Base-by-base conservation (phyloP, 176 grass and related monocot genomes). In the Metroxylon sagu region DNA sequence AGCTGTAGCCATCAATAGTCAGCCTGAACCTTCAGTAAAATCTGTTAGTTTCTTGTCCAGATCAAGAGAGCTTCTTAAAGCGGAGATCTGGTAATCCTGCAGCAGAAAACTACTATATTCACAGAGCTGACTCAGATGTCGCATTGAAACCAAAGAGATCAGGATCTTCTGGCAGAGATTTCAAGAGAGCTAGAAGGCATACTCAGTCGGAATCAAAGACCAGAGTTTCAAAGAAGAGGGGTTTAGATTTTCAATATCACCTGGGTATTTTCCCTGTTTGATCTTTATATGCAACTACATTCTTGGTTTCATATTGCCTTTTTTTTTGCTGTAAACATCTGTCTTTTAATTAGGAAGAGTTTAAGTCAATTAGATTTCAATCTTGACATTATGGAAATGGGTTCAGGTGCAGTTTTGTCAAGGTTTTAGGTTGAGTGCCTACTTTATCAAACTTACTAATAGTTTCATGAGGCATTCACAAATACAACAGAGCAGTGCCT, bases 121-220 rank as follows among this genome's bases (percentile, higher is more conserved):
- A 60, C 0, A 72, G 70, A 72, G 60, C 68, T 35, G 73, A 80
- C 75, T 65, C 73, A 48, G 69, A 27, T 53, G 48, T 53, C 5
- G 64, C 67, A 74, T 59, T 74, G 39, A 79, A 73, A 52, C 80
- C 70, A 57, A 85, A 69, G 69, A 68, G 79, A 4, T 50, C 27
- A 49, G 31, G 57, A 31, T 67, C 80, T 50, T 79, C 68, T 25
- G 82, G 51, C 72, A 80, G 64, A 62, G 78, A 83, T 68, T 90
- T 79, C 65, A 95, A 95, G 76, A 86, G 53, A 74, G 84, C 18
- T 59, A 77, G 83, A 82, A 43, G 77, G 51, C 65, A 68, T 61
- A 69, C 54, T 70, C 51, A 59, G 10, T 70, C 73, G 29, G 79
- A 83, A 31, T 62, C 74, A 54, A 87, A 68, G 66, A 73, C 29